Evolutionary conservation across 1,139 yeast species (phyloP).

Genomic region (Citeromyces hawaiiensis): DNA sequence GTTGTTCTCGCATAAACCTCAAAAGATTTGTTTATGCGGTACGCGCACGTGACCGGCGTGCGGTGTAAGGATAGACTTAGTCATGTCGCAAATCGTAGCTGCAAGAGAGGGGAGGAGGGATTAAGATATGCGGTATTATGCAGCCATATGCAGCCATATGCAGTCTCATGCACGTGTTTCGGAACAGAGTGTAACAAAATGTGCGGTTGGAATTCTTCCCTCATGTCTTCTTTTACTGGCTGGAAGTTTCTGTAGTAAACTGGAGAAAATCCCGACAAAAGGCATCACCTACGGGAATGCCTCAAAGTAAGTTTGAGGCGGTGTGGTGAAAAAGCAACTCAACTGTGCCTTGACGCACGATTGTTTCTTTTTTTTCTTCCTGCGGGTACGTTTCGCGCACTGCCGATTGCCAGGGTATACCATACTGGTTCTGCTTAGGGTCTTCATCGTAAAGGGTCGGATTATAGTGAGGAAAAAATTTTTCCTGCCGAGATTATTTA

Average conservation of each 20-base stretch:
- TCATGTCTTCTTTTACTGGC: too few species aligned
- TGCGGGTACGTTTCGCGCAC: background rate
- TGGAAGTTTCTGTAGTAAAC: too few species aligned
- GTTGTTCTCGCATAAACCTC: background rate
- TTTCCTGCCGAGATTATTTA: too few species aligned
- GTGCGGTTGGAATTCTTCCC: too few species aligned
- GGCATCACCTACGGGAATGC: too few species aligned
- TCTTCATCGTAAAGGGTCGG: background rate
- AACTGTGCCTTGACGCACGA: background rate
- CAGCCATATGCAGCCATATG: background rate
- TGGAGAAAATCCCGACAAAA: too few species aligned
- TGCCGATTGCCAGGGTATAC: conserved; percentile 1
- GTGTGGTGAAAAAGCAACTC: background rate
- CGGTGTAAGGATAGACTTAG: too few species aligned
- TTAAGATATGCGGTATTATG: background rate
- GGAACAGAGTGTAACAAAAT: background rate
- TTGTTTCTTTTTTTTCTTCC: background rate
- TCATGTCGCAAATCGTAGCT: background rate
- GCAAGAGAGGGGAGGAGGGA: background rate
- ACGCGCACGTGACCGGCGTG: too few species aligned
- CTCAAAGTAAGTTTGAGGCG: too few species aligned
- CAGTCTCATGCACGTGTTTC: background rate
- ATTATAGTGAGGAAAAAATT: background rate
- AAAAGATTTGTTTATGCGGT: background rate
- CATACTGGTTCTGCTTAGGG: background rate